Base-by-base conservation (phyloP, 176 grass and related monocot species). In the Musa acuminata region DNA sequence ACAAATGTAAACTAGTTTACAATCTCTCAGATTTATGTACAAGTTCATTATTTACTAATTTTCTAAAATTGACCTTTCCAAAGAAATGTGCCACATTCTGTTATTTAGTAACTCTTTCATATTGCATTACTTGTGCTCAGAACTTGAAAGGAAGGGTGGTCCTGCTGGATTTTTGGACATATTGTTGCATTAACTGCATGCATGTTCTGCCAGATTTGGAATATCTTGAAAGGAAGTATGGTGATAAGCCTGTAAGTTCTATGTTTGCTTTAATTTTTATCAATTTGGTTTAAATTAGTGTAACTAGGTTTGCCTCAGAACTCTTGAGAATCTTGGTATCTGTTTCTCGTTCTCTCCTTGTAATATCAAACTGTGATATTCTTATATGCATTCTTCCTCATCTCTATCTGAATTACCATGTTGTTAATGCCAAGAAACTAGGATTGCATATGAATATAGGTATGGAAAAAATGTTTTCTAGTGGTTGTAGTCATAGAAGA, bases 121-220 rank as follows among this genome's bases (percentile, higher is more conserved):
- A 14, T 62, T 55, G 12, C 77, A 60, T 59, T 11, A 73, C 9
- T 48, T 67, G 55, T 64, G 48, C 26, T 90, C 87, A 97, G 94
- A 86, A 93, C 84, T 90, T 97, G 79, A 97, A 87, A 85, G 94
- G 90, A 62, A 90, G 75, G 82, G 84, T 97, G 43, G 90, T 97
- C 55, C 72, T 97, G 19, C 82, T 97, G 78, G 94, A 93, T 90
- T 97, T 97, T 89, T 97, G 90, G 94, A 97, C 90, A 25, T 97
- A 93, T 83, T 97, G 94, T 77, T 97, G 90, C 78, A 97, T 97
- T 76, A 97, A 97, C 71, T 97, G 94, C 76, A 97, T 97, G 94
- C 94, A 97, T 91, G 90, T 97, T 51, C 76, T 97, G 69, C 94
- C 94, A 24, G 94, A 97, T 78, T 87, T 97, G 62, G 90, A 97